Percentiles rank a stretch among this genome's conserved stretches.
These are phyloP conservation scores for Cutaneotrichosporon spelunceum DNA, from an alignment of 1,284 basidiomycete genomes.

Conservation along the genomic window DNA sequence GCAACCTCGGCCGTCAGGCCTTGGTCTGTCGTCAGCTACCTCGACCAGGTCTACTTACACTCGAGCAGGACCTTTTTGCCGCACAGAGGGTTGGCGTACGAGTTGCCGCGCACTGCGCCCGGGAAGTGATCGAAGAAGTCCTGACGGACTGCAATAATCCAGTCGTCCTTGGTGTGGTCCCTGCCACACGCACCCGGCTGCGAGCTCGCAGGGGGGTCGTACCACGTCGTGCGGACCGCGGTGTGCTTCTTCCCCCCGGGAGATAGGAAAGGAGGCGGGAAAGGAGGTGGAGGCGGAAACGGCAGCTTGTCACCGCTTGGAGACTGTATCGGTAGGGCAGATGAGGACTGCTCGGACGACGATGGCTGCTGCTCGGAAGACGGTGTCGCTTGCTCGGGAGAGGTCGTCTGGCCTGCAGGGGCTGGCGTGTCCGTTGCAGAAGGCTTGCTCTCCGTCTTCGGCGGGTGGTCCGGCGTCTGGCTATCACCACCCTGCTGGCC, in stretches of 20 bases:
- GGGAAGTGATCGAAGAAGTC: conserved; percentile 54
- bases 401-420: not conserved
- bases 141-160: conserved; percentile 52
- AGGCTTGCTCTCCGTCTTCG: not conserved
- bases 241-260: conserved; percentile 41
- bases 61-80: conserved; percentile 50
- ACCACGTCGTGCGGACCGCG: conserved; percentile 46
- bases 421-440: not conserved
- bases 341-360: not conserved
- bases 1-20: conserved; percentile 50
- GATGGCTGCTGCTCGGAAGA: conserved; percentile 18
- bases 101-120: conserved; percentile 49
- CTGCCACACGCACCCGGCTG: conserved; percentile 36
- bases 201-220: conserved; percentile 32
- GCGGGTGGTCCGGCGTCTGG: not conserved
- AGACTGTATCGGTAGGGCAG: no score
- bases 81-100: conserved; percentile 57
- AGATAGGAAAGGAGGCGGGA: no score
- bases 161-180: conserved; percentile 19
- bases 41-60: conserved; percentile 16
- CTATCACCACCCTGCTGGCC: no score
- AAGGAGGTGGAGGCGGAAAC: no score
- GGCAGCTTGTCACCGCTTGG: no score
- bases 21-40: conserved; percentile 30
- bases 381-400: conserved; percentile 1